These are phyloP conservation scores for Glycine tomentella DNA, from an alignment of 306 rosid species.

Conservation along the genomic window DNA sequence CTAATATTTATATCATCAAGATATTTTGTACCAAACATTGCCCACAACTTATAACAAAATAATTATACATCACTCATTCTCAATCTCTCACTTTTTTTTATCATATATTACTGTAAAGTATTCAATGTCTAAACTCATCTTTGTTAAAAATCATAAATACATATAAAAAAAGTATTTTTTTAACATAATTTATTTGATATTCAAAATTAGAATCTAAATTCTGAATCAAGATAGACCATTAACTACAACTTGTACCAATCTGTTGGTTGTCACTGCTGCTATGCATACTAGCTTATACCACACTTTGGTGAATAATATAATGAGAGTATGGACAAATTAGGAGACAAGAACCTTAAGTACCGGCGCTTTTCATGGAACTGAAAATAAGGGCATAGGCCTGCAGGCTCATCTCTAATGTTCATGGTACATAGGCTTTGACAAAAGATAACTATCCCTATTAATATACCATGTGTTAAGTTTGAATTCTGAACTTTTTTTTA, in stretches of 20 bases:
- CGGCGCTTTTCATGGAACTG: slow-evolving; percentile 57
- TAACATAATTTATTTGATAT: too few relatives aligned
- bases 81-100: background rate
- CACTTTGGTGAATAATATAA: too few relatives aligned
- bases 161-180: too few relatives aligned
- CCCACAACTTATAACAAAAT: background rate
- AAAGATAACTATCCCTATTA: background rate
- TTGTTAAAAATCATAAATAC: too few relatives aligned
- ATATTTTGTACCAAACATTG: background rate
- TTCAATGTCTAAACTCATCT: too few relatives aligned
- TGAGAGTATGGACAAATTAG: slow-evolving; percentile 43
- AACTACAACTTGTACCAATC: too few relatives aligned
- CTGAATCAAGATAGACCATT: too few relatives aligned
- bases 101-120: too few relatives aligned
- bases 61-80: background rate
- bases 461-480: slow-evolving; percentile 23
- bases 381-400: background rate
- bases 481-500: slow-evolving; percentile 4
- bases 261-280: too few relatives aligned
- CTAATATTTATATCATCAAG: slow-evolving; percentile 6
- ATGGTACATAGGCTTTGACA: background rate
- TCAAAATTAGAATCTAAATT: too few relatives aligned
- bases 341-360: slow-evolving; percentile 43
- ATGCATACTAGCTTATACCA: too few relatives aligned
- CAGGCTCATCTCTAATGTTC: background rate